These are phyloP conservation scores for Aureobasidium sp. DNA, from an alignment of 2,329 filamentous ascomycete genomes.

Conservation along the genomic window DNA sequence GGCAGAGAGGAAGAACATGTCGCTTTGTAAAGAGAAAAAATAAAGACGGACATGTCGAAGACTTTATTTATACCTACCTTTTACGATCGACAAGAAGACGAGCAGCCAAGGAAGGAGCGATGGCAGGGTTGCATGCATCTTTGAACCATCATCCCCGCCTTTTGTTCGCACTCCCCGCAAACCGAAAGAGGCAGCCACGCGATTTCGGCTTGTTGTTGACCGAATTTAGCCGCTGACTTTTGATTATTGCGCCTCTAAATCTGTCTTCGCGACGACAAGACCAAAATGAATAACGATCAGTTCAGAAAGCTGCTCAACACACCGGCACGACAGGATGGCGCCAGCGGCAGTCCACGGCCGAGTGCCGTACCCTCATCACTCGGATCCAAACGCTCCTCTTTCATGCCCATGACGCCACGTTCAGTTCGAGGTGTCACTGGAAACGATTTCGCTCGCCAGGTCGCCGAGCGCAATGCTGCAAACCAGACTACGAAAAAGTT, in stretches of 20 bases:
- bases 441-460: constrained; percentile 72
- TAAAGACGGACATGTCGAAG: not conserved
- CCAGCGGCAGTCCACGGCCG: constrained; percentile 18
- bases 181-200: not conserved
- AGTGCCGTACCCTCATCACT: constrained; percentile 26
- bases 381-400: constrained; percentile 24
- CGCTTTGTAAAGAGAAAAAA: not conserved
- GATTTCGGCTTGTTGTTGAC: not conserved
- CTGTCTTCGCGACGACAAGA: not conserved
- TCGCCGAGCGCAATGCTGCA: constrained; percentile 60
- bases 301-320: constrained; percentile 70
- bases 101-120: not conserved
- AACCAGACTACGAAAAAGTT: constrained; percentile 60
- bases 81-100: not conserved
- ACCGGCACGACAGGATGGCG: constrained; percentile 30
- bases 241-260: not conserved
- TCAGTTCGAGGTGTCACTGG: constrained; percentile 48
- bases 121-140: not conserved
- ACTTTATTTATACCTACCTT: not conserved
- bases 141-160: not conserved
- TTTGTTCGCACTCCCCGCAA: not conserved
- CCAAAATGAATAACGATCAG: constrained; percentile 83
- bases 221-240: constrained; percentile 7
- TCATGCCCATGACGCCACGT: constrained; percentile 87
- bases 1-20: not conserved